These are phyloP conservation scores for Xylariaceae sp. DNA, from an alignment of 2,329 filamentous ascomycete species.

Conservation along the genomic window DNA sequence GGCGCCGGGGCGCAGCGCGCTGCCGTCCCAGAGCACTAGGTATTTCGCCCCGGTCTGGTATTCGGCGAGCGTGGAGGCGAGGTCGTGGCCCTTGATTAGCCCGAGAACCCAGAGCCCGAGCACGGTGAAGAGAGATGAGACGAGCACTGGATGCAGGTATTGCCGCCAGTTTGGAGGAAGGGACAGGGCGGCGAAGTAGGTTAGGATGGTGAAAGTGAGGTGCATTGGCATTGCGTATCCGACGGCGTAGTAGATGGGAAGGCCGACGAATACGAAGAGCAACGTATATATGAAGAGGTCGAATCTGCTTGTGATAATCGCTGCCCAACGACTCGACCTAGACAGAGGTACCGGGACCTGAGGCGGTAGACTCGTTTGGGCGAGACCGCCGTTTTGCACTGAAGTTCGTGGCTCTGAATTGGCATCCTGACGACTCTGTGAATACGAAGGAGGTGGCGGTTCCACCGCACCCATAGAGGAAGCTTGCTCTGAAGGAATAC, in stretches of 20 bases:
- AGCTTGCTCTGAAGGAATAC: conserved; percentile 23
- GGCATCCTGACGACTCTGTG: conserved; percentile 9
- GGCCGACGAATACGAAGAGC: conserved; percentile 53
- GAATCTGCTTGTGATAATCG: conserved; percentile 47
- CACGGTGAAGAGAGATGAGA: conserved; percentile 56
- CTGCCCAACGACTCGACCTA: conserved; percentile 54
- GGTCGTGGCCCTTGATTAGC: conserved; percentile 43
- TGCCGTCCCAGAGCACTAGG: conserved; percentile 49
- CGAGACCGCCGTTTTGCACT: background rate
- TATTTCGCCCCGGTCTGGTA: conserved; percentile 60
- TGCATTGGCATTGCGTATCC: conserved; percentile 57
- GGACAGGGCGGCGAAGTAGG: conserved; percentile 53
- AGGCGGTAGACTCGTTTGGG: conserved; percentile 30
- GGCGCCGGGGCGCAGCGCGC: conserved; percentile 49
- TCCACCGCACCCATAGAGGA: conserved; percentile 21
- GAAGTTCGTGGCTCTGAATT: conserved; percentile 2
- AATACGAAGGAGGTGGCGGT: conserved; percentile 17
- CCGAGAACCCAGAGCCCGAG: conserved; percentile 57
- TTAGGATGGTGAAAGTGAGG: conserved; percentile 51
- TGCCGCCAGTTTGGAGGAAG: conserved; percentile 52
- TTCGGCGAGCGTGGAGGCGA: conserved; percentile 45
- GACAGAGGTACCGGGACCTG: conserved; percentile 49
- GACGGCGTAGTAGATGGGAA: conserved; percentile 57
- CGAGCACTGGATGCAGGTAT: conserved; percentile 61
- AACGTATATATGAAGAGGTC: conserved; percentile 49